Evolutionary conservation across 768 basidiomycete species (phyloP).

Genomic region (Sarcomyxa edulis): DNA sequence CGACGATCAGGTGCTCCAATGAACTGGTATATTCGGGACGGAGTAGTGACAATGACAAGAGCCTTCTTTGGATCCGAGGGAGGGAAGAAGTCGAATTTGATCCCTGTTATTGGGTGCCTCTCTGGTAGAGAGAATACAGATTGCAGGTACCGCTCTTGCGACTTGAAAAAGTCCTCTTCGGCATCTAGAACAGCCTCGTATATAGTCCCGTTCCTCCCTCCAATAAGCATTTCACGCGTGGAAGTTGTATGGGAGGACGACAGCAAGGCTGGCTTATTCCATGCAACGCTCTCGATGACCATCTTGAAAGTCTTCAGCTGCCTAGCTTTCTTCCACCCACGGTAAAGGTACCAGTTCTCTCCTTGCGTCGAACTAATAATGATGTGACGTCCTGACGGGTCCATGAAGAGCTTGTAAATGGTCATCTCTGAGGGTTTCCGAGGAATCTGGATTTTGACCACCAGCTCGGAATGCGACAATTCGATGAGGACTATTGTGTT

Average conservation of each 20-base stretch:
- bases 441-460: slow-evolving; percentile 74
- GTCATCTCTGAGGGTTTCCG: slow-evolving; percentile 71
- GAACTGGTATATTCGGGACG: slow-evolving; percentile 88
- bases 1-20: slow-evolving; percentile 62
- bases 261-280: slow-evolving; percentile 72
- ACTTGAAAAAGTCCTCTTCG: slow-evolving; percentile 89
- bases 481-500: slow-evolving; percentile 86
- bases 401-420: slow-evolving; percentile 82
- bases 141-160: slow-evolving; percentile 75
- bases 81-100: slow-evolving; percentile 77
- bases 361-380: slow-evolving; percentile 82
- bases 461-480: slow-evolving; percentile 80
- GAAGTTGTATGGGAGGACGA: slow-evolving; percentile 66
- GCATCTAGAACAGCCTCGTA: slow-evolving; percentile 89
- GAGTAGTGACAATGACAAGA: slow-evolving; percentile 79
- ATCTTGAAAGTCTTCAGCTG: slow-evolving; percentile 78
- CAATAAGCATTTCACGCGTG: slow-evolving; percentile 82
- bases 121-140: slow-evolving; percentile 75
- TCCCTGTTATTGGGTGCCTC: slow-evolving; percentile 76
- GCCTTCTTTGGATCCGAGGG: slow-evolving; percentile 54
- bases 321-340: slow-evolving; percentile 76
- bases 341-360: slow-evolving; percentile 91
- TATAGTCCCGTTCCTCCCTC: slow-evolving; percentile 77
- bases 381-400: slow-evolving; percentile 90
- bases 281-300: slow-evolving; percentile 86